Base-by-base conservation (phyloP, 176 grass and related monocot genomes). In the Carex parvula region DNA sequence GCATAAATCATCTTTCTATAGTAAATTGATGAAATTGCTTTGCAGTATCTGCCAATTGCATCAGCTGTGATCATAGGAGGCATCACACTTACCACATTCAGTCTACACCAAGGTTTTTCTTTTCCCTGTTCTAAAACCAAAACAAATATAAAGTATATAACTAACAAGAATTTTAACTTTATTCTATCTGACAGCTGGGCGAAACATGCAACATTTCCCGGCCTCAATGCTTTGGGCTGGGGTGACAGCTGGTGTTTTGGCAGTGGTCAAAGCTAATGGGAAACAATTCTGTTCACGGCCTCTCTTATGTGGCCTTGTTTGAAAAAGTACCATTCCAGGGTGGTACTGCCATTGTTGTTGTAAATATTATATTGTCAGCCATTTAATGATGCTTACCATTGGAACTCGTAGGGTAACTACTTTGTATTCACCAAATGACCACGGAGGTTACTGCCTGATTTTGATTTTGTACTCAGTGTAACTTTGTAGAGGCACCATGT, bases 281-380 rank as follows among this genome's bases (percentile, higher is more conserved):
- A 95, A 94, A 78, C 97, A 92, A 39, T 90, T 99, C 81, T 99
- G 97, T 67, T 96, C 97, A 80, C 92, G 91, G 62, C 97, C 97
- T 76, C 93, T 90, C 35, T 82, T 96, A 78, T 92, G 97, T 82
- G 83, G 91, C 61, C 90, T 96, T 30, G 85, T 92, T 57, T 99
- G 79, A 88, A 50, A 64, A 18, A 63, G 30, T 57, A 46, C 9
- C 33, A 14, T 44, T 82, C 3, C 2, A 66, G 21, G 3, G 2
- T 60, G 64, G 18, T 41, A 86, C 8, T 84, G 21, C 13, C 48
- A 32, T 82, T 67, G 20, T 62, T 68, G 81, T 69, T 83, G 81
- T 83, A 83, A 29, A 83, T 83, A 83, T 26, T 50, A 46, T 42
- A 29, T n/a, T 64, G 13, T 35, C 24, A 78, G 11, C 73, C 52